phyloP scores from a whole-genome alignment of 2,329 filamentous ascomycete species.

The Epichloe scottii region DNA sequence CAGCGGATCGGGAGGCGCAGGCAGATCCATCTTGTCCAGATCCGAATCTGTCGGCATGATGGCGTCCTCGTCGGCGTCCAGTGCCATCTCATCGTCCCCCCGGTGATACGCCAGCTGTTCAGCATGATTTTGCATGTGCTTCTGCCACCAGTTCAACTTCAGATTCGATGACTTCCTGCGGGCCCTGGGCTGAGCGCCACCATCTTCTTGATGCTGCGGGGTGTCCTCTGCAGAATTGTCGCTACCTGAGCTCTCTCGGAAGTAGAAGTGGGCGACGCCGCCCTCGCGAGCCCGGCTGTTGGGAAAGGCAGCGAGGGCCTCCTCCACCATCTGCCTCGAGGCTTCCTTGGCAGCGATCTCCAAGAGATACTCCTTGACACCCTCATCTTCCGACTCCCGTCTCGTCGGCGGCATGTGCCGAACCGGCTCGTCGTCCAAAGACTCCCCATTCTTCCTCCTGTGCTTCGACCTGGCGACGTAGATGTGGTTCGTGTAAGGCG shows the following conservation, averaged over 20 bases:
- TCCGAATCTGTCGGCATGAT: slow-evolving; percentile 27
- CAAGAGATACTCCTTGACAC: slow-evolving; percentile 64
- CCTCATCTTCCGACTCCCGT: slow-evolving; percentile 62
- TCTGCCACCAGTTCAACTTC: slow-evolving; percentile 60
- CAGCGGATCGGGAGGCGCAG: slow-evolving; percentile 26
- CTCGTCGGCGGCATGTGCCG: slow-evolving; percentile 30
- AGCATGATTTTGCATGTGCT: slow-evolving; percentile 69
- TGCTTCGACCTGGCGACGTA: slow-evolving; percentile 32
- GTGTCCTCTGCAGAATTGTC: slow-evolving; percentile 32
- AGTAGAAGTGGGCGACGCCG: slow-evolving; percentile 58
- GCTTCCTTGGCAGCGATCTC: slow-evolving; percentile 69
- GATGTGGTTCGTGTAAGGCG: slow-evolving; percentile 49
- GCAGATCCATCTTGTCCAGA: slow-evolving; percentile 30
- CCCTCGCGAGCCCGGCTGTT: slow-evolving; percentile 58
- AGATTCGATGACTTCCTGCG: slow-evolving; percentile 51
- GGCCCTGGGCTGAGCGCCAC: slow-evolving; percentile 15
- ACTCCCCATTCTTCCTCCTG: slow-evolving; percentile 21
- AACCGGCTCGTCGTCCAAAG: slow-evolving; percentile 16
- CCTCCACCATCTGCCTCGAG: slow-evolving; percentile 66
- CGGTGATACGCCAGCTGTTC: slow-evolving; percentile 46
- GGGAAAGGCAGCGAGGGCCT: slow-evolving; percentile 64
- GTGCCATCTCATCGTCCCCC: slow-evolving; percentile 13
- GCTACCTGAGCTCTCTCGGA: slow-evolving; percentile 50
- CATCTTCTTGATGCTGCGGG: slow-evolving; percentile 18
- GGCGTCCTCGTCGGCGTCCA: slow-evolving; percentile 14